phyloP scores from a whole-genome alignment of 495 filamentous ascomycete genomes.

The Trichoderma orchidacearum region DNA sequence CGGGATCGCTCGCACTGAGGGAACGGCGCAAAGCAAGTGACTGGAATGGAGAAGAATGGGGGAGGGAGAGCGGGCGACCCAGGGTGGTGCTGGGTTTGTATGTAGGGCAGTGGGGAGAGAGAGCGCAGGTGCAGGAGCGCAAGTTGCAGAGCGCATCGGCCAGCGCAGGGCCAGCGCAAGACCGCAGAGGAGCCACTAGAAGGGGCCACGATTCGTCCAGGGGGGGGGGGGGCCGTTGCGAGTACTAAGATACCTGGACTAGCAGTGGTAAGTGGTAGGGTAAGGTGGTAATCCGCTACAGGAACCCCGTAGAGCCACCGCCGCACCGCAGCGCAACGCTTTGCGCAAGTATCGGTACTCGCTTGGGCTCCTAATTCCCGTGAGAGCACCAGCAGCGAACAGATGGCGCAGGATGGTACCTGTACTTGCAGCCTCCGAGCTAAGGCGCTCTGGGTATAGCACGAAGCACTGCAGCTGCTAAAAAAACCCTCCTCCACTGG shows the following conservation, averaged over 20 bases:
- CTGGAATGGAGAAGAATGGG: constrained; percentile 11
- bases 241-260: no score
- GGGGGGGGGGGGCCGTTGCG: no score
- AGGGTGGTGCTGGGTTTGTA: constrained; percentile 14
- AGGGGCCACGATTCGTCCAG: no score
- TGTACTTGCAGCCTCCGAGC: not conserved
- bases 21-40: constrained; percentile 14
- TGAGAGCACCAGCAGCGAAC: no score
- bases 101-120: not conserved
- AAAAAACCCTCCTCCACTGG: no score
- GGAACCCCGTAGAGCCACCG: no score
- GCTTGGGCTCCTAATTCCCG: not conserved
- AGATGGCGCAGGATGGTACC: not conserved
- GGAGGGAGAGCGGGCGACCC: constrained; percentile 10
- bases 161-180: not conserved
- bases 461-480: no score
- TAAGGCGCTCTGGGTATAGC: not conserved
- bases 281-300: no score
- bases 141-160: not conserved
- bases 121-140: not conserved
- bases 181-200: not conserved
- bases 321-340: no score
- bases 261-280: no score
- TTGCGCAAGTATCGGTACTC: not conserved
- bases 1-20: not conserved